phyloP scores from a whole-genome alignment of 805 yeast genomes.

The Yamadazyma sp. region DNA sequence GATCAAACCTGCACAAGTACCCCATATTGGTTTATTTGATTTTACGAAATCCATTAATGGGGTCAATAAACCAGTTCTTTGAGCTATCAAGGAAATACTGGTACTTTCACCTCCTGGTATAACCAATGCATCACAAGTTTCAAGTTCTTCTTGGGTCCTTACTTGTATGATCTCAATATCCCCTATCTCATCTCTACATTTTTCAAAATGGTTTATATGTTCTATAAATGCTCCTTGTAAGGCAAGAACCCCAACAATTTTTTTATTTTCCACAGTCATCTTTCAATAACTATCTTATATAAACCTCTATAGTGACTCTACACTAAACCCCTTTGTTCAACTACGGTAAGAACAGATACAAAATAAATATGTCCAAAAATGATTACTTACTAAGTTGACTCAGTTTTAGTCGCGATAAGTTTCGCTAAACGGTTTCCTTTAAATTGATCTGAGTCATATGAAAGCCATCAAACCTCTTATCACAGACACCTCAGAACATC shows the following conservation, averaged over 20 bases:
- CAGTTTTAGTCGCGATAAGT: no score
- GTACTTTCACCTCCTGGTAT: constrained; percentile 76
- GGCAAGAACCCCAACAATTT: constrained; percentile 63
- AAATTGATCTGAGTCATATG: no score
- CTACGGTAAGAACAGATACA: no score
- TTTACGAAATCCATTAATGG: constrained; percentile 53
- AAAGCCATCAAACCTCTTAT: no score
- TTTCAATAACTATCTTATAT: no score
- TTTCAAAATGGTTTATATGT: constrained; percentile 52
- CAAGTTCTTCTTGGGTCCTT: constrained; percentile 49
- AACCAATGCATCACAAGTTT: constrained; percentile 53
- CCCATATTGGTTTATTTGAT: constrained; percentile 65
- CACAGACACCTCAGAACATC: no score
- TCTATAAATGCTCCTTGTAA: constrained; percentile 79
- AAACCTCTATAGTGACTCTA: no score
- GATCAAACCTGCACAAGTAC: constrained; percentile 83
- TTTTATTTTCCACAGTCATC: constrained; percentile 6
- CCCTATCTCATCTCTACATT: constrained; percentile 19
- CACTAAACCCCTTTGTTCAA: no score
- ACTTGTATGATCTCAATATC: constrained; percentile 44
- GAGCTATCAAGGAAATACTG: constrained; percentile 67
- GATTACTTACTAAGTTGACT: no score
- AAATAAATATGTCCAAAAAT: no score
- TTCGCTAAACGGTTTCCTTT: no score
- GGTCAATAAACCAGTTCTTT: constrained; percentile 54